Percentiles rank a stretch among this genome's conserved stretches.
phyloP scores from a whole-genome alignment of 1,139 yeast species.

The Williopsis jadinii region DNA sequence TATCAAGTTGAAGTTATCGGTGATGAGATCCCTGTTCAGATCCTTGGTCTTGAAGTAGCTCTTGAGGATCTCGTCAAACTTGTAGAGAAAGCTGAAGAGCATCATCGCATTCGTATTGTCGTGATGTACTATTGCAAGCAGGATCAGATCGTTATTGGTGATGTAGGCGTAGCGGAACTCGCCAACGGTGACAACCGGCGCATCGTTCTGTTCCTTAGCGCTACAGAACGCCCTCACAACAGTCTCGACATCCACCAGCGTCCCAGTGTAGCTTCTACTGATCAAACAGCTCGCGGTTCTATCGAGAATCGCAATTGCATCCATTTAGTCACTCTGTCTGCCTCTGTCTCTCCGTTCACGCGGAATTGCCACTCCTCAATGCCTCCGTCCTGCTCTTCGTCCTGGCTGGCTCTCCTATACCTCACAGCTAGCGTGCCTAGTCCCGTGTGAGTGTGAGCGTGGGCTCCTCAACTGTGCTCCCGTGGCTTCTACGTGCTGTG shows the following conservation, averaged over 20 bases:
- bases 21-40: constrained; percentile 50
- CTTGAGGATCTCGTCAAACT: constrained; percentile 48
- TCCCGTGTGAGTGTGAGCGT: no score
- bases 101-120: constrained; percentile 52
- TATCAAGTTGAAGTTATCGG: constrained; percentile 62
- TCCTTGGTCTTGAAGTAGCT: constrained; percentile 42
- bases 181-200: constrained; percentile 41
- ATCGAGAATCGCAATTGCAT: constrained; percentile 20
- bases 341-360: no score
- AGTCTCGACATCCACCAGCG: constrained; percentile 12
- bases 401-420: no score
- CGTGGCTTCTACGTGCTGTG: no score
- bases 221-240: constrained; percentile 8
- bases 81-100: constrained; percentile 49
- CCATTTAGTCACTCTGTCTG: not conserved
- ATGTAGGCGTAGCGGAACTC: constrained; percentile 52
- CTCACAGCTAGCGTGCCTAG: no score
- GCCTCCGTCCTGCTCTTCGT: no score
- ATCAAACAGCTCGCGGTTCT: constrained; percentile 16
- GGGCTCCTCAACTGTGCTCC: no score
- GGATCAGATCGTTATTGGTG: constrained; percentile 47
- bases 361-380: no score
- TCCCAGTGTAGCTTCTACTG: constrained; percentile 14
- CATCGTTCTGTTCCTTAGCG: constrained; percentile 3
- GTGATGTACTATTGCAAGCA: constrained; percentile 39